Evolutionary conservation across 768 basidiomycete species (phyloP).

Genomic region (Boletus coccyginus): DNA sequence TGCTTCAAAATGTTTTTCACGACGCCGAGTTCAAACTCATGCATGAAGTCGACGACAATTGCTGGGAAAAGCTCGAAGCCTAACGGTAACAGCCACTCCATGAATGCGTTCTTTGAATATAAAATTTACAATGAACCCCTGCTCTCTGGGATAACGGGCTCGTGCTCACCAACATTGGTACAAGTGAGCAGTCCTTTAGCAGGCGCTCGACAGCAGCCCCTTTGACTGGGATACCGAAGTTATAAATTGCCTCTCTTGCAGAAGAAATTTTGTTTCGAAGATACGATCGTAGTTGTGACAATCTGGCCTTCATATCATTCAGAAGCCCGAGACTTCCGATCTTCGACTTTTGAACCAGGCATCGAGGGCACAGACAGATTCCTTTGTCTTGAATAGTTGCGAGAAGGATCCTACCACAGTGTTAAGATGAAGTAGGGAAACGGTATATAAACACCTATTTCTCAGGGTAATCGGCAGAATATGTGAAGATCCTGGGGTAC

Average conservation of each 20-base stretch:
- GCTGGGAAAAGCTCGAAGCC: background rate
- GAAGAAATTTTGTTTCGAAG: background rate
- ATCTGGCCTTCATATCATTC: background rate
- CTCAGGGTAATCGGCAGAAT: constrained; percentile 3
- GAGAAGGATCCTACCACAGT: background rate
- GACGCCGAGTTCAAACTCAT: background rate
- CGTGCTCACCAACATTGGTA: background rate
- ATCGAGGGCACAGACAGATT: background rate
- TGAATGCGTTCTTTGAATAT: background rate
- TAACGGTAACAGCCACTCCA: background rate
- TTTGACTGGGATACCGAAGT: background rate
- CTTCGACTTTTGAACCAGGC: background rate
- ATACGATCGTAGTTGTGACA: background rate
- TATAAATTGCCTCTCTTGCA: background rate
- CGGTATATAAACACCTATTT: background rate
- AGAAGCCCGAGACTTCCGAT: background rate
- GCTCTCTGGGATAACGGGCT: no score
- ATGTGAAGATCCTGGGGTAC: background rate
- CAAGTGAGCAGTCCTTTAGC: background rate
- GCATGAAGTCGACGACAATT: background rate
- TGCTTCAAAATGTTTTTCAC: background rate
- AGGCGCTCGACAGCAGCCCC: background rate
- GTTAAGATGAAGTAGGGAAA: background rate
- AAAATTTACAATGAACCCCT: no score
- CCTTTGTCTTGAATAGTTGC: background rate